A percentile compares a stretch with the other conserved stretches of the same genome.
phyloP scores from a whole-genome alignment of 2,329 filamentous ascomycete genomes.

The Alternaria sp. region DNA sequence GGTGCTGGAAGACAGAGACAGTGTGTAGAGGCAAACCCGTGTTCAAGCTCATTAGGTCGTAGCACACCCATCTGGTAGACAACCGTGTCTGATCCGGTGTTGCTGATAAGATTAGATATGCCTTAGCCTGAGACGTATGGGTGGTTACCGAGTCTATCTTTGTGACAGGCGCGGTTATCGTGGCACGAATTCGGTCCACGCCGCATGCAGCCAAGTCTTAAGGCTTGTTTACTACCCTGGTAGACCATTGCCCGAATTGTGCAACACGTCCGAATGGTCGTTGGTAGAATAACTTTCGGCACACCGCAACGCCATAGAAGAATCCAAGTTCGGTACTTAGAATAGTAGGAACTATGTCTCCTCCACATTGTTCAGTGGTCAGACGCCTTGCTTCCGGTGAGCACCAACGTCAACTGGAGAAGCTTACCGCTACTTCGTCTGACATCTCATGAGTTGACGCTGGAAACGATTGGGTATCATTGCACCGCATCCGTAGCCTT shows the following conservation, averaged over 20 bases:
- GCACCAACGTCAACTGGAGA: neutral
- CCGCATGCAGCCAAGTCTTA: neutral
- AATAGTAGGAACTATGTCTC: neutral
- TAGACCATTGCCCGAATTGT: neutral
- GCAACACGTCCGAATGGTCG: neutral
- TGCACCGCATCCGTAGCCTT: neutral
- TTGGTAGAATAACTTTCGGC: neutral
- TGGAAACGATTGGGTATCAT: neutral
- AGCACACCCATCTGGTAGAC: neutral
- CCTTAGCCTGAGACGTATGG: neutral
- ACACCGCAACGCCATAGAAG: neutral
- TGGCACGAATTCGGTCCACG: neutral
- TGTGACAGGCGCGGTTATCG: neutral
- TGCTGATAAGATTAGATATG: neutral
- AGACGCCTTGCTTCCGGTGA: neutral
- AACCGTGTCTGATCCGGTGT: neutral
- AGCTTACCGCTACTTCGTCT: neutral
- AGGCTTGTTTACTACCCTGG: neutral
- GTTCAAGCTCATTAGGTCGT: neutral
- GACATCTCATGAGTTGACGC: neutral
- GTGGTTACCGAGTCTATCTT: neutral
- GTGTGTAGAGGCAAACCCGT: neutral
- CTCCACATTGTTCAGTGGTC: neutral
- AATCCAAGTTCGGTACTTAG: neutral
- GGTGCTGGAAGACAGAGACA: neutral